A percentile compares a stretch with the other conserved stretches of the same genome.
phyloP scores from a whole-genome alignment of 1,139 yeast genomes.

The Kurtzmaniella natalensis region DNA sequence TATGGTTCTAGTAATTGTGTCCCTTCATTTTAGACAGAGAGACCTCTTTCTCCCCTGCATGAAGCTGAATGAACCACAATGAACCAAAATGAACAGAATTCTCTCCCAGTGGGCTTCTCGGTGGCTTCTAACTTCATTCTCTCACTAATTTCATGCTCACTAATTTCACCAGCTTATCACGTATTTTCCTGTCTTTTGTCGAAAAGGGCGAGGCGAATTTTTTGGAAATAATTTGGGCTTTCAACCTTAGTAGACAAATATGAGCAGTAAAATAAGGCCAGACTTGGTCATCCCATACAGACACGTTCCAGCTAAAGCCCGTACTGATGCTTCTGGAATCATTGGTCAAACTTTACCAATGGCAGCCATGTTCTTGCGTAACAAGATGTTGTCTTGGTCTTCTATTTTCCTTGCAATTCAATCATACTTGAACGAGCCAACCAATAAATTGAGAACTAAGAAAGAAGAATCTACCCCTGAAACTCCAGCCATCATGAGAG shows the following conservation, averaged over 20 bases:
- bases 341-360: constrained; percentile 61
- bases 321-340: constrained; percentile 40
- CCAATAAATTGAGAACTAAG: constrained; percentile 20
- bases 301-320: constrained; percentile 48
- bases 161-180: no score
- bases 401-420: constrained; percentile 50
- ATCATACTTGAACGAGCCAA: constrained; percentile 47
- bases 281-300: constrained; percentile 43
- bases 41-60: constrained; percentile 21
- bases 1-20: constrained; percentile 30
- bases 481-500: constrained; percentile 43
- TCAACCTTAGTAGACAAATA: constrained; percentile 8
- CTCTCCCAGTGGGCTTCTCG: no score
- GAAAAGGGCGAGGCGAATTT: no score
- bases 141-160: no score
- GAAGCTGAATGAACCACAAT: not conserved
- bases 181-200: no score
- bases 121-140: no score
- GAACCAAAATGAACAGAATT: no score
- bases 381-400: constrained; percentile 55
- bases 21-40: constrained; percentile 33
- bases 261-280: constrained; percentile 32
- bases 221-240: not conserved
- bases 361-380: constrained; percentile 60
- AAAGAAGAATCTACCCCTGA: constrained; percentile 20